Evolutionary conservation across 768 basidiomycete species (phyloP), one percentile per base, ranked within the genome.

Genomic region (Amanita inopinata): DNA sequence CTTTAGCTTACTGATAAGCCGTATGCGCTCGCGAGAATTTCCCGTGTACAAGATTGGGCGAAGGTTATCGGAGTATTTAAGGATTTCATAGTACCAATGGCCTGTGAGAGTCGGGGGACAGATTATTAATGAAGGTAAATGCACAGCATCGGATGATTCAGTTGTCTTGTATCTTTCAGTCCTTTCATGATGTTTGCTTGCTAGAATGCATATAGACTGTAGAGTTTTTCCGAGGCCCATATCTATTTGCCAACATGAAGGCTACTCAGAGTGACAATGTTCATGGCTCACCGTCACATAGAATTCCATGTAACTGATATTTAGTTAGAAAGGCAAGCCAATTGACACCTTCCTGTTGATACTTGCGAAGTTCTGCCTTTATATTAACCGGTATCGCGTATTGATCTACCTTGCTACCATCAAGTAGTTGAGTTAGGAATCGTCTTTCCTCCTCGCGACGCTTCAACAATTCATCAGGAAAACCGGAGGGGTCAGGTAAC

Each of bases 221-320:
- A 98, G 65, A 1, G 93, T 97, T 67, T 99, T 99, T 5, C 96
- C 96, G 5, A 99, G 78, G 45, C 96, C 96, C 94, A 98, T 99
- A 56, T 99, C 94, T 98, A 30, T 30, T 22, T 30, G 15, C 17
- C 14, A 11, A 8, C 4, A 5, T 32, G 38, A 39, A 22, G 19
- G 35, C 23, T 23, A 39, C 27, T 7, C 15, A 32, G 18, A 9
- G 18, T 11, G n/a, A 19, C 12, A 5, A 40, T 19, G 2, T 28
- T 33, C 23, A 8, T 11, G 12, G 57, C 75, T 49, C 53, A 91
- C 94, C 96, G 55, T 99, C 96, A 57, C 96, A 99, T 20, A 99
- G 78, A 53, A 98, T 89, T 10, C 96, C 96, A 57, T 99, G 96
- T 2, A 99, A 63, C 54, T 98, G 96, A 58, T 96, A 99, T 58